Percentiles rank a stretch among this genome's conserved stretches.
Evolutionary conservation across 2,329 filamentous ascomycete genomes (phyloP).

Genomic region (Rosellinia necatrix): DNA sequence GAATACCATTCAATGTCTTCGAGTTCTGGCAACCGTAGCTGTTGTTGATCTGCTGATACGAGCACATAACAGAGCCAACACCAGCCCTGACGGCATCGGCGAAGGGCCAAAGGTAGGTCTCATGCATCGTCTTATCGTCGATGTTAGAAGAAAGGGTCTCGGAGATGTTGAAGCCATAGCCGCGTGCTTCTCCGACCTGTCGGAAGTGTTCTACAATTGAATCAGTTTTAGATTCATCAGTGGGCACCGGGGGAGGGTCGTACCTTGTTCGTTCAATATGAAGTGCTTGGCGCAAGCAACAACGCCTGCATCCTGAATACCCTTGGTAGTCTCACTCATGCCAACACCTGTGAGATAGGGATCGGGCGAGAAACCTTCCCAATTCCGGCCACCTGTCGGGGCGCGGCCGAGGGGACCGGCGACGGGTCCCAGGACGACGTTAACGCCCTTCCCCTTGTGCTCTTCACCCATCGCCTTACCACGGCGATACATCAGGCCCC

Average conservation of each 20-base stretch:
- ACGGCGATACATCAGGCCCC: conserved; percentile 69
- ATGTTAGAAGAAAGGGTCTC: conserved; percentile 64
- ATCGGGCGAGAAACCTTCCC: conserved; percentile 74
- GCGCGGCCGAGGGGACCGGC: conserved; percentile 72
- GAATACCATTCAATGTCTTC: conserved; percentile 72
- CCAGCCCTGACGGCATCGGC: conserved; percentile 72
- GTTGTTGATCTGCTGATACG: conserved; percentile 81
- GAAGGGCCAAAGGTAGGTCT: conserved; percentile 80
- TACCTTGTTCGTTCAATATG: conserved; percentile 69
- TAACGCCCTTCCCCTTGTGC: conserved; percentile 72
- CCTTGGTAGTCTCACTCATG: conserved; percentile 75
- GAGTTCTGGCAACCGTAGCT: conserved; percentile 81
- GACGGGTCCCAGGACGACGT: conserved; percentile 74
- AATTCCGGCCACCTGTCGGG: conserved; percentile 71
- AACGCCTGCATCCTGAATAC: conserved; percentile 78
- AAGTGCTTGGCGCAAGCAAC: conserved; percentile 80
- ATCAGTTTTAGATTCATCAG: conserved; percentile 23
- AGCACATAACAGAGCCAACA: conserved; percentile 67
- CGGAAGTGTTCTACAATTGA: conserved; percentile 67
- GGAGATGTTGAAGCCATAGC: conserved; percentile 65
- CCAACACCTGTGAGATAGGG: conserved; percentile 74
- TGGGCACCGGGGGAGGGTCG: background rate
- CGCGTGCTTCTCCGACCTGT: conserved; percentile 59
- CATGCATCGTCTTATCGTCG: conserved; percentile 75
- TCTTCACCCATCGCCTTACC: conserved; percentile 75